Evolutionary conservation across 2,329 filamentous ascomycete species (phyloP).

Genomic region (Fusarium abutilonis): DNA sequence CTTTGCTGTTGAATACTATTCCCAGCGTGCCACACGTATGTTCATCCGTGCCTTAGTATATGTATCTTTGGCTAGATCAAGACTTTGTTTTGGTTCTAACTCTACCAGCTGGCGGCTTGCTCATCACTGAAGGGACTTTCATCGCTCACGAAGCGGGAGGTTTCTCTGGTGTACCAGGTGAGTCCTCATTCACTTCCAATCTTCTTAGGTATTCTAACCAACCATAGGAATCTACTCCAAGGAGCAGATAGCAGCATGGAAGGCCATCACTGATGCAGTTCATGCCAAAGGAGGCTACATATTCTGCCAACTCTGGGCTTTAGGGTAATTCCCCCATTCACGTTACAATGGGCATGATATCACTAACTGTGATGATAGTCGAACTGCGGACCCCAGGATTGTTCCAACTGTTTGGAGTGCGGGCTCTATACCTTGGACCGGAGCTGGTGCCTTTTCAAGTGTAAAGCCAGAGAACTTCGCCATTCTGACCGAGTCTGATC

Average conservation of each 20-base stretch:
- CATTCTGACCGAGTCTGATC: slow-evolving; percentile 71
- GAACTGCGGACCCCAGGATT: slow-evolving; percentile 35
- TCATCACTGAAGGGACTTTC: slow-evolving; percentile 60
- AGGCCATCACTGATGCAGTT: slow-evolving; percentile 67
- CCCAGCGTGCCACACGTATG: slow-evolving; percentile 53
- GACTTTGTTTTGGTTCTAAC: not conserved
- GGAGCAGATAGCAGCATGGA: slow-evolving; percentile 69
- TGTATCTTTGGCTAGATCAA: not conserved
- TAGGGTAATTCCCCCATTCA: slow-evolving; percentile 63
- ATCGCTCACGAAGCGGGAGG: slow-evolving; percentile 48
- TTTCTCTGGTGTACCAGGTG: slow-evolving; percentile 42
- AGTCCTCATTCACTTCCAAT: not conserved
- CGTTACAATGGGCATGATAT: not conserved
- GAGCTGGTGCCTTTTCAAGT: slow-evolving; percentile 10
- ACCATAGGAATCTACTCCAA: slow-evolving; percentile 67
- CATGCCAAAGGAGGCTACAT: slow-evolving; percentile 70
- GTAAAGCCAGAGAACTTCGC: slow-evolving; percentile 48
- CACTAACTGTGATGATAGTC: slow-evolving; percentile 22
- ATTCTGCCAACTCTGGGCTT: slow-evolving; percentile 70
- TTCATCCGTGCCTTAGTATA: not conserved
- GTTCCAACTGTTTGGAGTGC: slow-evolving; percentile 35
- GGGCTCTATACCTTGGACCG: slow-evolving; percentile 28
- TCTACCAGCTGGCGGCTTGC: slow-evolving; percentile 51
- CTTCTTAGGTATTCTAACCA: slow-evolving; percentile 39
- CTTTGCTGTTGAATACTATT: slow-evolving; percentile 58